phyloP scores from a whole-genome alignment of 139 green algal genomes.

The Nannochloris sp. region DNA sequence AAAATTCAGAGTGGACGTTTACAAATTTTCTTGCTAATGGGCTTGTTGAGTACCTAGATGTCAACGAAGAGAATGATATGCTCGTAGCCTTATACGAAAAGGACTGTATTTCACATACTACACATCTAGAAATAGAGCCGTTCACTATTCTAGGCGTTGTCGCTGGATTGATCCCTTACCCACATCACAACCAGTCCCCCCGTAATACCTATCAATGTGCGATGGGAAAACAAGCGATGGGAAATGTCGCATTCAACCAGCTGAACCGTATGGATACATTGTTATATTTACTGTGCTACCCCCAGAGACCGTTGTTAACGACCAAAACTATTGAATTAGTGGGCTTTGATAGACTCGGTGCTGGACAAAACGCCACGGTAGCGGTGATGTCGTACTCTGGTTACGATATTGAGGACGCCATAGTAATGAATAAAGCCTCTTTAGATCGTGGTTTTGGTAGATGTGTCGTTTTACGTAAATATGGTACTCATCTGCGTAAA shows the following conservation, averaged over 20 bases:
- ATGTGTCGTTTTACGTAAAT: slow-evolving; percentile 93
- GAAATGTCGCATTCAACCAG: slow-evolving; percentile 97
- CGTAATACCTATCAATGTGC: slow-evolving; percentile 99
- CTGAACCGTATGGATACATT: slow-evolving; percentile 90
- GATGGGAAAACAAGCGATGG: slow-evolving; percentile 99
- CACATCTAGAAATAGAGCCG: slow-evolving; percentile 98
- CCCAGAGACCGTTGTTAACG: slow-evolving; percentile 92
- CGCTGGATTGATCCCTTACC: slow-evolving; percentile 94
- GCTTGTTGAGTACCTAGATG: slow-evolving; percentile 96
- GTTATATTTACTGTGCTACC: slow-evolving; percentile 94
- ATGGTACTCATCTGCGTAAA: slow-evolving; percentile 63
- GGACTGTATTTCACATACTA: slow-evolving; percentile 52
- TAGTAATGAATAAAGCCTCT: slow-evolving; percentile 95
- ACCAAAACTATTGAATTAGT: slow-evolving; percentile 94
- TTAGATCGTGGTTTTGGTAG: slow-evolving; percentile 96
- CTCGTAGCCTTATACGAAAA: slow-evolving; percentile 88
- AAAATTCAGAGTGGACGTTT: slow-evolving; percentile 63
- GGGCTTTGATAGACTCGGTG: slow-evolving; percentile 88
- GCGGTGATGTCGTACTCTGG: slow-evolving; percentile 95
- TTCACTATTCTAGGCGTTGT: slow-evolving; percentile 99
- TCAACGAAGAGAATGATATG: slow-evolving; percentile 95
- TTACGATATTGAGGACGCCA: slow-evolving; percentile 96
- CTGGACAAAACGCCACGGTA: slow-evolving; percentile 96
- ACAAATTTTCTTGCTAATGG: slow-evolving; percentile 71
- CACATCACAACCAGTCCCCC: slow-evolving; percentile 99